A percentile compares a stretch with the other conserved stretches of the same genome.
Conservation (phyloP, 2,329 filamentous ascomycete species). For the Fusarium armeniacum region DNA sequence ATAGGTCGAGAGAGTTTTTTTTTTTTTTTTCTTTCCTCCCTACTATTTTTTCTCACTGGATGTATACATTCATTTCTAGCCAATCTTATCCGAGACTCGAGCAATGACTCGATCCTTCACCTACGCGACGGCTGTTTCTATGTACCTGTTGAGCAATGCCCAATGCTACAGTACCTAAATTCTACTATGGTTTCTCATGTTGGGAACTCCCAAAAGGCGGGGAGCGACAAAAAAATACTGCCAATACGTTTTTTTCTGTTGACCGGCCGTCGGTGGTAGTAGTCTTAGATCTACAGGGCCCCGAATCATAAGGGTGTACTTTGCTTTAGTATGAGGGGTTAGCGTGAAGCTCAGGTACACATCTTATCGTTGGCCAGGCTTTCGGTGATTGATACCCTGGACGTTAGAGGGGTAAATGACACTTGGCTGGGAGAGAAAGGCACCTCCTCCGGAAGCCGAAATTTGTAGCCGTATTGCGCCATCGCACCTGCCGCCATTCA, state of each 20-base stretch:
- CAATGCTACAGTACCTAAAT: conserved; percentile 17
- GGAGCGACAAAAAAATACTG: conserved; percentile 23
- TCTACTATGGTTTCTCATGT: conserved; percentile 7
- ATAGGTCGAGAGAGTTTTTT: conserved; percentile 14
- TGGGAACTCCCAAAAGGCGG: conserved; percentile 9
- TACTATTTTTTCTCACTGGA: conserved; percentile 4
- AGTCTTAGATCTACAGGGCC: conserved; percentile 32
- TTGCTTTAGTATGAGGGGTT: conserved; percentile 13
- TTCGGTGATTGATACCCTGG: conserved; percentile 34
- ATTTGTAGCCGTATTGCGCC: conserved; percentile 47
- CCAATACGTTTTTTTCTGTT: conserved; percentile 25
- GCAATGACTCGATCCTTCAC: conserved; percentile 16
- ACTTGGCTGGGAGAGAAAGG: conserved; percentile 36
- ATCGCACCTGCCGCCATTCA: conserved; percentile 41
- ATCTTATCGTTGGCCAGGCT: conserved; percentile 38
- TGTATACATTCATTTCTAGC: not conserved
- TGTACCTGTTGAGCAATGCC: conserved; percentile 28
- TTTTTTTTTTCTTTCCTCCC: too few relatives aligned
- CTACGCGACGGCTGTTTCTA: not conserved
- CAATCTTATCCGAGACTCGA: conserved; percentile 26
- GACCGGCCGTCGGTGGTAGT: conserved; percentile 43
- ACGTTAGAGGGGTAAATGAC: conserved; percentile 46
- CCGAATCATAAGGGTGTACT: conserved; percentile 39
- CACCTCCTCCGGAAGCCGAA: conserved; percentile 35
- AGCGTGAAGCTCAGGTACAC: conserved; percentile 32